These are phyloP conservation scores for Xylariales sp. DNA, from an alignment of 2,329 filamentous ascomycete genomes.

Conservation along the genomic window DNA sequence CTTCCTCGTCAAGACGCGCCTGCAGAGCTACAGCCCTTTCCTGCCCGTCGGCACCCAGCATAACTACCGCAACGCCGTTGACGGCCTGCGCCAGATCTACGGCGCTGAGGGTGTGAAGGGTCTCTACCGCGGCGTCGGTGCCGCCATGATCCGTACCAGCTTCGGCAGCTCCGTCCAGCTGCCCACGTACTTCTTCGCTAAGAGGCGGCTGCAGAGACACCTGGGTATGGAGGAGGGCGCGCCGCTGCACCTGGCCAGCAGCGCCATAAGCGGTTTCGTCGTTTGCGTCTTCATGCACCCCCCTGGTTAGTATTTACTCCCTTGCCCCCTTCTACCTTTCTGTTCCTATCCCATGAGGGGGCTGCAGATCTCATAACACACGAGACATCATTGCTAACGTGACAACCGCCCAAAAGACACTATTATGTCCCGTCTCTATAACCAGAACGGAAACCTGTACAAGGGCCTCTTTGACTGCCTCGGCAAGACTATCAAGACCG, in stretches of 20 bases:
- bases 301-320: slow-evolving; percentile 56
- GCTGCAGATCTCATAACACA: no score
- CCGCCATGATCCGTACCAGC: slow-evolving; percentile 92
- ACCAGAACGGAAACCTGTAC: slow-evolving; percentile 98
- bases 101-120: slow-evolving; percentile 70
- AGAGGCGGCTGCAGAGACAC: slow-evolving; percentile 77
- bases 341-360: no score
- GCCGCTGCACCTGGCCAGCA: slow-evolving; percentile 82
- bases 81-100: slow-evolving; percentile 81
- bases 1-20: slow-evolving; percentile 93
- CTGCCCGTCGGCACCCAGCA: slow-evolving; percentile 97
- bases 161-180: slow-evolving; percentile 95
- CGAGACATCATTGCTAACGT: slow-evolving; percentile 8
- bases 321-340: not conserved
- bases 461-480: slow-evolving; percentile 88
- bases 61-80: slow-evolving; percentile 77
- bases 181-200: slow-evolving; percentile 97
- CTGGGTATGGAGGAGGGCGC: slow-evolving; percentile 88
- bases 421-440: slow-evolving; percentile 98
- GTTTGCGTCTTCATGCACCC: slow-evolving; percentile 98
- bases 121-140: slow-evolving; percentile 84
- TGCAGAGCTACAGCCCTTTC: slow-evolving; percentile 91
- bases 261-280: slow-evolving; percentile 86
- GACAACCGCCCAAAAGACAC: slow-evolving; percentile 62
- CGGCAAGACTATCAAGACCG: slow-evolving; percentile 83